A percentile compares a stretch with the other conserved stretches of the same genome.
Conservation (phyloP, 495 filamentous ascomycete species). For the Aspergillus carlsbadensis region DNA sequence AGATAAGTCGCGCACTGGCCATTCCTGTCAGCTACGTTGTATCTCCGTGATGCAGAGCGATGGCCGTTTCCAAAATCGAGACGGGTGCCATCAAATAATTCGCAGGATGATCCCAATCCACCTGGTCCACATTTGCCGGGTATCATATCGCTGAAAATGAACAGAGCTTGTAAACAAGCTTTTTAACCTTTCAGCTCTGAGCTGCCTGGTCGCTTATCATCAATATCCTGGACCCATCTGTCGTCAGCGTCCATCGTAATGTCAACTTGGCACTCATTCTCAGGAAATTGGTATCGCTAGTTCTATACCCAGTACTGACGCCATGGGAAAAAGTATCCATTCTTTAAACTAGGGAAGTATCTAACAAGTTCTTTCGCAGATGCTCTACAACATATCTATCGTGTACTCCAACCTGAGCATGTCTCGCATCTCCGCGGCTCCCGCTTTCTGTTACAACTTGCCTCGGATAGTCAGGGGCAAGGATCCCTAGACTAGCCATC, state of each 20-base stretch:
- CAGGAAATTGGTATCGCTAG: background rate
- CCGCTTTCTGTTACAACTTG: background rate
- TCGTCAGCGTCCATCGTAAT: background rate
- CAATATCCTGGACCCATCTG: too few species aligned
- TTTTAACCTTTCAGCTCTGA: background rate
- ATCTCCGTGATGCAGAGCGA: too few species aligned
- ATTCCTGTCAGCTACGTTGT: too few species aligned
- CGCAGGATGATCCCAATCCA: slow-evolving; percentile 4
- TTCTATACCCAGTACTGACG: background rate
- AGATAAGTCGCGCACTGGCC: too few species aligned
- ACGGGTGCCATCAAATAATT: slow-evolving; percentile 2
- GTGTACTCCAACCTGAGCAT: too few species aligned
- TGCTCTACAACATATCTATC: too few species aligned
- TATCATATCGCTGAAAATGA: background rate
- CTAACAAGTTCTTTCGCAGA: background rate
- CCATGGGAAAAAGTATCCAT: too few species aligned
- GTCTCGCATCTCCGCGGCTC: background rate
- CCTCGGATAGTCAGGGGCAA: background rate
- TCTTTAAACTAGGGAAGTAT: too few species aligned
- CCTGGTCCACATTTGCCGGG: background rate
- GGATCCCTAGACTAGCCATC: background rate
- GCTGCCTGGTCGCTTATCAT: background rate
- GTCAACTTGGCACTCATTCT: background rate
- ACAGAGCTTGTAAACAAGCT: background rate
- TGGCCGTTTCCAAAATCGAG: background rate